Conservation (phyloP, 2,329 filamentous ascomycete species). For the Botrytis hyacinthi region DNA sequence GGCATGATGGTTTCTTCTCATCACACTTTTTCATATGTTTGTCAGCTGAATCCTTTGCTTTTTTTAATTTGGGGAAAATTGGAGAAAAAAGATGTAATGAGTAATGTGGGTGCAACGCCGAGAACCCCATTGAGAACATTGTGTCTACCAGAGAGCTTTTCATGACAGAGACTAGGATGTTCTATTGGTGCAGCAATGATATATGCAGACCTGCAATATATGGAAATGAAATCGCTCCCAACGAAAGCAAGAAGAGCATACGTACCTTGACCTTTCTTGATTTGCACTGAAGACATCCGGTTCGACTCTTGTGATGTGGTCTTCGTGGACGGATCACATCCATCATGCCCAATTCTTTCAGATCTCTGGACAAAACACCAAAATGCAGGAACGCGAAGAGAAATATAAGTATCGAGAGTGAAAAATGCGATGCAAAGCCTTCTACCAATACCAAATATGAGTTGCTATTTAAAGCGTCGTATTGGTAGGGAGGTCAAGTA, state of each 20-base stretch:
- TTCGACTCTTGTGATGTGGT: conserved; percentile 40
- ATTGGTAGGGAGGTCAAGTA: not conserved
- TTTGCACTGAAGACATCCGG: conserved; percentile 40
- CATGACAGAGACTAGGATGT: conserved; percentile 9
- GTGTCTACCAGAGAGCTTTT: not conserved
- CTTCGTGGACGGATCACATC: conserved; percentile 19
- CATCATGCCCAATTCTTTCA: not conserved
- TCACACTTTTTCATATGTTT: conserved; percentile 30
- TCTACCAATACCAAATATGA: not conserved
- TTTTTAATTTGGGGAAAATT: not conserved
- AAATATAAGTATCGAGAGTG: not conserved
- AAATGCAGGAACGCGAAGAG: not conserved
- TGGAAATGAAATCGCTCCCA: not conserved
- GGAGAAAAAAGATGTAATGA: not conserved
- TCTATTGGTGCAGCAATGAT: conserved; percentile 4
- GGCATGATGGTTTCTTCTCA: conserved; percentile 35
- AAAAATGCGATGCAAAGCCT: too few species aligned
- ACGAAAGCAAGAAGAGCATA: conserved; percentile 9
- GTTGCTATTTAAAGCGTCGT: conserved; percentile 5
- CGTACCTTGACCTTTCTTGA: conserved; percentile 40
- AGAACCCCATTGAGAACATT: not conserved
- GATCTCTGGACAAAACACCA: not conserved
- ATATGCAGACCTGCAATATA: not conserved
- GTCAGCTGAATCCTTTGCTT: not conserved
- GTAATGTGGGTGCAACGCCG: not conserved